These are phyloP conservation scores for Pseudogymnoascus sp. DNA, from an alignment of 2,329 filamentous ascomycete species.

Conservation along the genomic window DNA sequence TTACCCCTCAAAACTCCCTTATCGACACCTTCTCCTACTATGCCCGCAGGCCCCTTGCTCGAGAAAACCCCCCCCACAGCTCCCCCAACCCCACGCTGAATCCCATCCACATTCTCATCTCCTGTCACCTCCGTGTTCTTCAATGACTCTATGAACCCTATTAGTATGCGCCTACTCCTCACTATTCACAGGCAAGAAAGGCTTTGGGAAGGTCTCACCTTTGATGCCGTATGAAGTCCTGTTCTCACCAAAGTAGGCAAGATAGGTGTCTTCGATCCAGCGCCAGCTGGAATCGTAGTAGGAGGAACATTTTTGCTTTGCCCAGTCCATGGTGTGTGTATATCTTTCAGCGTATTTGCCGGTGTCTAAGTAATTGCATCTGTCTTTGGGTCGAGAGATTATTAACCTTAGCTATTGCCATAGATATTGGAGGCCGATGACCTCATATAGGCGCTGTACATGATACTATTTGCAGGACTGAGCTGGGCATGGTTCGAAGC, in stretches of 20 bases:
- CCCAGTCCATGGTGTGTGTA: conserved; percentile 9
- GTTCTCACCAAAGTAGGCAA: conserved; percentile 25
- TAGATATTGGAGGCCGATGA: conserved; percentile 1
- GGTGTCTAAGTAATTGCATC: background rate
- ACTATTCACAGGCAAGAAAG: background rate
- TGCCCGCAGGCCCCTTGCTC: conserved; percentile 13
- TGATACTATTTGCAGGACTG: background rate
- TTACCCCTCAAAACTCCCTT: conserved; percentile 19
- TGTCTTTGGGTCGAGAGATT: background rate
- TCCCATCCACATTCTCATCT: conserved; percentile 21
- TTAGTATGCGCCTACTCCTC: background rate
- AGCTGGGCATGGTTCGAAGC: background rate
- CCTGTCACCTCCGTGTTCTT: conserved; percentile 21
- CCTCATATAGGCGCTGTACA: background rate
- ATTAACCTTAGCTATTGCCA: background rate
- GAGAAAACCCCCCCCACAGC: conserved; percentile 19
- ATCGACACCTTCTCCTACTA: conserved; percentile 19
- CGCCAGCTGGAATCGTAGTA: conserved; percentile 20
- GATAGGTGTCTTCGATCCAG: conserved; percentile 25
- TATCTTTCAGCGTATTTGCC: background rate
- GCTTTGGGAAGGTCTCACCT: conserved; percentile 14
- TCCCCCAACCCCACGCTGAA: conserved; percentile 19
- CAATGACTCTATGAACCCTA: conserved; percentile 17
- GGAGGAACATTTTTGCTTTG: conserved; percentile 1
- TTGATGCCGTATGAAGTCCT: conserved; percentile 22